Evolutionary conservation across 164 flowering plant genomes (phyloP).

Genomic region (Macadamia integrifolia): DNA sequence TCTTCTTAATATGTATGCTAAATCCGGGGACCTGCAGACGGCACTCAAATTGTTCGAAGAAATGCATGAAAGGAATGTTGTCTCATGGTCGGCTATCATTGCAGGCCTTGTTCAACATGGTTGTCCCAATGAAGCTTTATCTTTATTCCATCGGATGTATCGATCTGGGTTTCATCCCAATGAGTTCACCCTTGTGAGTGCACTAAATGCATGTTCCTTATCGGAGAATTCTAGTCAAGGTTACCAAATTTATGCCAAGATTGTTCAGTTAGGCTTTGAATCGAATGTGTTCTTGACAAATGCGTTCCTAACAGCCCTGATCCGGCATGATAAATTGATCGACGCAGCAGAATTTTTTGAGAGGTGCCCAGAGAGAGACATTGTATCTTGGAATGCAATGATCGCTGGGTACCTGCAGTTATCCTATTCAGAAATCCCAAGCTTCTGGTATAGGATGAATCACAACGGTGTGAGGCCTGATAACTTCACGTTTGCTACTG

Average conservation of each 20-base stretch:
- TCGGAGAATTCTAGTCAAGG: conserved; percentile 15
- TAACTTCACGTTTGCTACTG: conserved; percentile 51
- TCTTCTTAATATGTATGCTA: conserved; percentile 51
- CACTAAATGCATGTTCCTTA: conserved; percentile 55
- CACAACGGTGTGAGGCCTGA: conserved; percentile 53
- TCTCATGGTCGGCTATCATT: conserved; percentile 63
- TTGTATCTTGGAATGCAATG: conserved; percentile 75
- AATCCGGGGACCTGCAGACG: conserved; percentile 29
- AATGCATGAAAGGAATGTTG: conserved; percentile 59
- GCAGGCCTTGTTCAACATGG: conserved; percentile 49
- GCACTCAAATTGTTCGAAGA: conserved; percentile 54
- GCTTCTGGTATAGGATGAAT: conserved; percentile 60
- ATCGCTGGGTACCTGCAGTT: conserved; percentile 58
- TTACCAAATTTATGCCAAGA: conserved; percentile 35
- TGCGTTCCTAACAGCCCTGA: conserved; percentile 50
- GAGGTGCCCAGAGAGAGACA: conserved; percentile 34
- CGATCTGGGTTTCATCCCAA: conserved; percentile 36
- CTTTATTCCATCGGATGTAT: conserved; percentile 38
- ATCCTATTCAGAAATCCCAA: conserved; percentile 29
- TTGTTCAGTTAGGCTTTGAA: conserved; percentile 47
- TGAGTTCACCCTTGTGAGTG: conserved; percentile 55
- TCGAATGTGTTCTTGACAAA: conserved; percentile 51
- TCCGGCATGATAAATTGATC: conserved; percentile 34
- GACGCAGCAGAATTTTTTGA: conserved; percentile 52
- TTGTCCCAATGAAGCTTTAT: conserved; percentile 26